A percentile compares a stretch with the other conserved stretches of the same genome.
phyloP scores from a whole-genome alignment of 176 grass and related monocot genomes.

The Avena eriantha region DNA sequence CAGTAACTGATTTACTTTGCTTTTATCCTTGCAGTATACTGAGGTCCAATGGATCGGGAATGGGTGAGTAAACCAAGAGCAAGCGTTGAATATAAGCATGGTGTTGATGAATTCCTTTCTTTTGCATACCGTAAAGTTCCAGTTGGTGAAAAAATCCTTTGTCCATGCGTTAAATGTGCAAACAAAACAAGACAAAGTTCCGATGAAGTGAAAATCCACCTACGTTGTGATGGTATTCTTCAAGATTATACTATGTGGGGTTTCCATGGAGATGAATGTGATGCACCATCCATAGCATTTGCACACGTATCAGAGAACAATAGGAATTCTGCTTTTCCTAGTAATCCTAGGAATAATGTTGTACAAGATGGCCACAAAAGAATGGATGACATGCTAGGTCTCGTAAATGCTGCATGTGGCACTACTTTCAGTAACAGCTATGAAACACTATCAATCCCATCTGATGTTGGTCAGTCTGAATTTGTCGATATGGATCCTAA shows the following conservation, averaged over 20 bases:
- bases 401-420: background rate
- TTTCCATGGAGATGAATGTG: background rate
- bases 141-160: background rate
- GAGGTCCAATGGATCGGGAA: background rate
- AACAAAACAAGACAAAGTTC: background rate
- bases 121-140: slow-evolving; percentile 13
- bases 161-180: slow-evolving; percentile 11
- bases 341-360: background rate
- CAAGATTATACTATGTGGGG: slow-evolving; percentile 5
- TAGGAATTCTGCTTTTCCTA: background rate
- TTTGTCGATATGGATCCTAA: background rate
- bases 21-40: background rate
- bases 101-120: background rate
- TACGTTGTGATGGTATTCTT: slow-evolving; percentile 29
- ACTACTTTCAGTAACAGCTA: background rate
- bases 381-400: background rate
- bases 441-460: background rate
- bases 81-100: background rate
- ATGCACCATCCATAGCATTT: background rate
- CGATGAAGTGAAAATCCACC: slow-evolving; percentile 12
- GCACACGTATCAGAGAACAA: background rate
- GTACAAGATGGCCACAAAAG: background rate
- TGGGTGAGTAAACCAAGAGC: slow-evolving; percentile 32
- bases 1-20: background rate
- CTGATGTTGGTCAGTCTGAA: background rate